These are phyloP conservation scores for Agarophyton chilense DNA, from an alignment of 23 red algal species.

Conservation along the genomic window DNA sequence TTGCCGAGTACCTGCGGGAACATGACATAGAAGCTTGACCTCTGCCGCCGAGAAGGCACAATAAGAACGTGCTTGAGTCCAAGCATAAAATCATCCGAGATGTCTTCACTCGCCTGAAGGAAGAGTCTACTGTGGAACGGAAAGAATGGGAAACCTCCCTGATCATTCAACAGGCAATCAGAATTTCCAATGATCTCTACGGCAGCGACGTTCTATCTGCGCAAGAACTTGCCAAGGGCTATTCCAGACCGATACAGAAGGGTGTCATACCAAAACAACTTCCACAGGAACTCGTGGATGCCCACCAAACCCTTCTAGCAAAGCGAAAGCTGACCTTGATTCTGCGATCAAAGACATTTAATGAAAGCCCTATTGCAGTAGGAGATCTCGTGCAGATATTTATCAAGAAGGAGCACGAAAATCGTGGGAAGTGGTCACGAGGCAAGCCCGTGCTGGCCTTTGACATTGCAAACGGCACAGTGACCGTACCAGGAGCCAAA, in stretches of 20 bases:
- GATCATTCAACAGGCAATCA: neutral
- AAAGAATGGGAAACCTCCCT: neutral
- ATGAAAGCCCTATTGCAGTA: conserved; percentile 1
- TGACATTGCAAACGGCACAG: neutral
- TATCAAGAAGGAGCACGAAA: neutral
- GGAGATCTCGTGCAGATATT: conserved; percentile 29
- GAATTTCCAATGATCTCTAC: conserved; percentile 43
- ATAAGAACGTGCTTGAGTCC: conserved; percentile 46
- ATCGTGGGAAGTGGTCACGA: neutral
- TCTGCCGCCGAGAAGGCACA: conserved; percentile 9
- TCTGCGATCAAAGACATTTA: neutral
- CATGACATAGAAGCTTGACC: neutral
- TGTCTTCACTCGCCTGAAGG: conserved; percentile 21
- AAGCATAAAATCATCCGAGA: conserved; percentile 40
- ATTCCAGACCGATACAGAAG: neutral
- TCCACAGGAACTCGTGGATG: neutral
- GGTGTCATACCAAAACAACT: neutral
- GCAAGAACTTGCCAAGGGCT: conserved; percentile 40
- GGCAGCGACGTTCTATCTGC: conserved; percentile 17
- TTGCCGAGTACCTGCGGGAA: neutral
- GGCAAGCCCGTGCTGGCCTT: neutral
- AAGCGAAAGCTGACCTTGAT: conserved; percentile 40
- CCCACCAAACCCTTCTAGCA: neutral
- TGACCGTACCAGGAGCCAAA: neutral
- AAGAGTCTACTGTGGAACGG: neutral